These are phyloP conservation scores for Collybia mongolica DNA, from an alignment of 768 basidiomycete species.

Conservation along the genomic window DNA sequence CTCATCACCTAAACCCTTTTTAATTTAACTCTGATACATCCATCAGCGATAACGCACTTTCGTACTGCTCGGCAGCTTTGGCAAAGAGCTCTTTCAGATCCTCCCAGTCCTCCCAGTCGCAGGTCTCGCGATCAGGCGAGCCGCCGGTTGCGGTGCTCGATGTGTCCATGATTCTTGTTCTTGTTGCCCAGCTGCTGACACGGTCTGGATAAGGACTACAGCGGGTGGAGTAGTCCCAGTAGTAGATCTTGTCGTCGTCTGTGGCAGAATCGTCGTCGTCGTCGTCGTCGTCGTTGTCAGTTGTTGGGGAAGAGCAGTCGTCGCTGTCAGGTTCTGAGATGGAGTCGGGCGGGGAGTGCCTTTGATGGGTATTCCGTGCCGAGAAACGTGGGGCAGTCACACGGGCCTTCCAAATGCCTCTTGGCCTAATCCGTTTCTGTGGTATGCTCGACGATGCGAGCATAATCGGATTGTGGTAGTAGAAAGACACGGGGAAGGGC, in stretches of 20 bases:
- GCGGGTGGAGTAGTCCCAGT: conserved; percentile 34
- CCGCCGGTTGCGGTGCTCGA: conserved; percentile 32
- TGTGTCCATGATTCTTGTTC: conserved; percentile 38
- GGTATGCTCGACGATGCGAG: conserved; percentile 12
- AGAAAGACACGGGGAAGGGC: conserved; percentile 25
- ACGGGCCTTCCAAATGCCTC: conserved; percentile 46
- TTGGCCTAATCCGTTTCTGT: conserved; percentile 29
- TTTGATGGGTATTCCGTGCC: conserved; percentile 19
- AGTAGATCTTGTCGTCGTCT: conserved; percentile 21
- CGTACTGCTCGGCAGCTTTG: conserved; percentile 55
- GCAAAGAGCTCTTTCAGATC: conserved; percentile 64
- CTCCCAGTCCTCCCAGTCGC: conserved; percentile 58
- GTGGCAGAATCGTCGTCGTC: conserved; percentile 5
- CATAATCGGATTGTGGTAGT: conserved; percentile 13
- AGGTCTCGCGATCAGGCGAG: conserved; percentile 17
- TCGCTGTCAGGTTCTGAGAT: conserved; percentile 12
- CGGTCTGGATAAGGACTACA: conserved; percentile 22
- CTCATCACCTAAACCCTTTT: conserved; percentile 38
- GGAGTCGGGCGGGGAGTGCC: conserved; percentile 14
- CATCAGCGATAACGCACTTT: conserved; percentile 38
- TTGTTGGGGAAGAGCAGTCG: conserved; percentile 15
- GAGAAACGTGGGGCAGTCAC: conserved; percentile 28
- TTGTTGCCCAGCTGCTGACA: conserved; percentile 28
- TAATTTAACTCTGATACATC: conserved; percentile 8
- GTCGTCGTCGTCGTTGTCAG: conserved; percentile 12